Conservation (phyloP, 2,329 filamentous ascomycete genomes). For the Hypoxylon sp. region DNA sequence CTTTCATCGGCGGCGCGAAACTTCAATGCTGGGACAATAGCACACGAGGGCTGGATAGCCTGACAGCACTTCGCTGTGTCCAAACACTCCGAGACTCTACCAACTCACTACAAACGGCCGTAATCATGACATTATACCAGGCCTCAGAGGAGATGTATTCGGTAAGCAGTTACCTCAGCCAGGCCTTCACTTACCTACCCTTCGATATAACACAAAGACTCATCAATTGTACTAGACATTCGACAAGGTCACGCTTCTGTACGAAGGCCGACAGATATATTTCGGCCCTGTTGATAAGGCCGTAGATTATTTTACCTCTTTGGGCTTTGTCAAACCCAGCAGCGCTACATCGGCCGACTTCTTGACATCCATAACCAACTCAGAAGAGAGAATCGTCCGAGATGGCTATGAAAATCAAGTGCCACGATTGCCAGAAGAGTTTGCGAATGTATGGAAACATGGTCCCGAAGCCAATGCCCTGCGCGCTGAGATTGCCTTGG, state of each 20-base stretch:
- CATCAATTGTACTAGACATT: no score
- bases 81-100: no score
- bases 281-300: constrained; percentile 71
- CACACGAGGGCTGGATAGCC: constrained; percentile 77
- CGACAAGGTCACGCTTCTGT: constrained; percentile 68
- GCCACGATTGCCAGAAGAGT: constrained; percentile 71
- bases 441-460: constrained; percentile 70
- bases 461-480: no score
- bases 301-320: constrained; percentile 71
- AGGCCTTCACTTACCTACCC: no score
- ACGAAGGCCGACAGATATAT: constrained; percentile 71
- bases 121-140: constrained; percentile 73
- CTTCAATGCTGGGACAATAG: constrained; percentile 48
- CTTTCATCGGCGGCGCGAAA: constrained; percentile 65
- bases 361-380: constrained; percentile 75
- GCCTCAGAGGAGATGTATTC: constrained; percentile 73
- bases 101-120: constrained; percentile 24
- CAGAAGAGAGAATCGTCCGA: constrained; percentile 66
- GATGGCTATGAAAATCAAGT: constrained; percentile 66
- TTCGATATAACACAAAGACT: no score
- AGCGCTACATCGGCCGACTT: constrained; percentile 80
- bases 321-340: constrained; percentile 74
- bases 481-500: no score
- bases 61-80: no score
- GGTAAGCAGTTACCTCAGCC: constrained; percentile 47